A percentile compares a stretch with the other conserved stretches of the same genome.
phyloP scores from a whole-genome alignment of 2,329 filamentous ascomycete species.

The Ophiostoma sp. region DNA sequence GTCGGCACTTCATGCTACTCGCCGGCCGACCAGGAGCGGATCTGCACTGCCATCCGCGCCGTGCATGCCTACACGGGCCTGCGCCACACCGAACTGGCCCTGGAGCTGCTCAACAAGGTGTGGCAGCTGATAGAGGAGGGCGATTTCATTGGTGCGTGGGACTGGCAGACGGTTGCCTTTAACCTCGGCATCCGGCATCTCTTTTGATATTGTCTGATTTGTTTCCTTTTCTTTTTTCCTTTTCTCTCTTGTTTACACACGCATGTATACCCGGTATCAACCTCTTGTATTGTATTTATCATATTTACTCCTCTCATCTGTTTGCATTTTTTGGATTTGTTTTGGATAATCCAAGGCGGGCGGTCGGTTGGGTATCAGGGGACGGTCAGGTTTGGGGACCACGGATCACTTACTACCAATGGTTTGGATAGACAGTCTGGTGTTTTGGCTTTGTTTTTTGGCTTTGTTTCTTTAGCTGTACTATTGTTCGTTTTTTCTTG shows the following conservation, averaged over 20 bases:
- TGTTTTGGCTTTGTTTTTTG: not conserved
- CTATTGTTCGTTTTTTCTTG: not conserved
- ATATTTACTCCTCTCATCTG: not conserved
- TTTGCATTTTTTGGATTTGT: not conserved
- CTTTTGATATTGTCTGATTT: not conserved
- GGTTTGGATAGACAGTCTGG: slow-evolving; percentile 6
- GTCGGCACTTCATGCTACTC: slow-evolving; percentile 58
- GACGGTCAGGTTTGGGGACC: not conserved
- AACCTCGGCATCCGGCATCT: slow-evolving; percentile 53
- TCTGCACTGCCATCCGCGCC: slow-evolving; percentile 46
- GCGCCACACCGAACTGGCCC: slow-evolving; percentile 51
- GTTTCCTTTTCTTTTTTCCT: not conserved
- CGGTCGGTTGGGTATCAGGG: not conserved
- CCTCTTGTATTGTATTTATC: not conserved
- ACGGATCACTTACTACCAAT: not conserved
- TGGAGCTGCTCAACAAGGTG: slow-evolving; percentile 52
- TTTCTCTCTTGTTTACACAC: not conserved
- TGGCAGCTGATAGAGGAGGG: slow-evolving; percentile 56
- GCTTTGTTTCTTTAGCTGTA: not conserved
- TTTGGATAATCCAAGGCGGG: not conserved
- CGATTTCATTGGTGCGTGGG: slow-evolving; percentile 57
- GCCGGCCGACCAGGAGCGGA: slow-evolving; percentile 46
- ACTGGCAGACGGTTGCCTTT: slow-evolving; percentile 56
- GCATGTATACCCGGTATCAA: not conserved
- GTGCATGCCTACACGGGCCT: slow-evolving; percentile 57